phyloP scores from a whole-genome alignment of 2,329 filamentous ascomycete genomes.

The Colletotrichum lentis region DNA sequence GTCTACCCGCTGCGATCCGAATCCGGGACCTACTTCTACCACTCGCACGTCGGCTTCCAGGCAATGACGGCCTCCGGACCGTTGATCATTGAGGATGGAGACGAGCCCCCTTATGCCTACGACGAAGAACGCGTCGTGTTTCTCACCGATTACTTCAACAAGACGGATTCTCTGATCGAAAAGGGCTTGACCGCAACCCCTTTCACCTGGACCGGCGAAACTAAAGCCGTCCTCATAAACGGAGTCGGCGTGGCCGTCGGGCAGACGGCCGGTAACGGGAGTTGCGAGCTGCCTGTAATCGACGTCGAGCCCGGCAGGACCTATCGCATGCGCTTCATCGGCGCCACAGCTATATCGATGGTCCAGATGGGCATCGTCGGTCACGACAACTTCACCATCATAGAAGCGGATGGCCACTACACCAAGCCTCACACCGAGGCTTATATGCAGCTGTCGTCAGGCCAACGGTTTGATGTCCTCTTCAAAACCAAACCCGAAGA shows the following conservation, averaged over 20 bases:
- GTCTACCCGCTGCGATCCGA: constrained; percentile 60
- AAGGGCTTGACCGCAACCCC: constrained; percentile 57
- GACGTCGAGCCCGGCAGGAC: constrained; percentile 67
- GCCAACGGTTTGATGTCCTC: constrained; percentile 68
- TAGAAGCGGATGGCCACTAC: constrained; percentile 67
- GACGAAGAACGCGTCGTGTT: constrained; percentile 67
- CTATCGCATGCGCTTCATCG: constrained; percentile 69
- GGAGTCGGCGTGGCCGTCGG: constrained; percentile 51
- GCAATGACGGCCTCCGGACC: constrained; percentile 65
- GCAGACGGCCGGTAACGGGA: constrained; percentile 40
- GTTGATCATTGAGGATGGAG: constrained; percentile 64
- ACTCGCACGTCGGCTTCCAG: constrained; percentile 72
- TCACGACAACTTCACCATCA: constrained; percentile 64
- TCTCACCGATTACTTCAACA: constrained; percentile 65
- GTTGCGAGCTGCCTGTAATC: constrained; percentile 60
- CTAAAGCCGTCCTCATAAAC: constrained; percentile 65
- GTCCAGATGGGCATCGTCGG: constrained; percentile 63
- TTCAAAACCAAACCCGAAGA: constrained; percentile 60
- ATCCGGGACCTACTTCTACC: constrained; percentile 73
- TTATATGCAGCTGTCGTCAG: constrained; percentile 63
- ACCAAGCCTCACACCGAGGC: constrained; percentile 57
- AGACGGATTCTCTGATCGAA: constrained; percentile 61
- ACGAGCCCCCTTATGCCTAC: constrained; percentile 62
- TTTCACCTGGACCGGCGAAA: constrained; percentile 68
- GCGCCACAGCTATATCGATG: constrained; percentile 63